Evolutionary conservation across 2,329 filamentous ascomycete genomes (phyloP), one percentile per base, ranked within the genome.

Genomic region (Pestalotiopsis sp.): DNA sequence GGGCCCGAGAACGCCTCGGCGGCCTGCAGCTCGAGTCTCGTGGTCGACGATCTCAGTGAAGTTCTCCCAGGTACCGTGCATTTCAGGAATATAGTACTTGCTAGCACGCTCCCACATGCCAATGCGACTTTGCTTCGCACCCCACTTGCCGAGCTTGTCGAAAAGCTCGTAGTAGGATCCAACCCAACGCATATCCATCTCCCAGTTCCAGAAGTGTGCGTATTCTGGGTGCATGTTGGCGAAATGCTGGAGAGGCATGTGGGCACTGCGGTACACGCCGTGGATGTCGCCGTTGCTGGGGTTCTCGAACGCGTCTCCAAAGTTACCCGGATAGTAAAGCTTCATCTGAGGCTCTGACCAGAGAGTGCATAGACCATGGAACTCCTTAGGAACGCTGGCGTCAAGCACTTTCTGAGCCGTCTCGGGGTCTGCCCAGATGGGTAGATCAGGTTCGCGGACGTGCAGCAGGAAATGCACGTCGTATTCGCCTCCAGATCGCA

Each of bases 261-360:
- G 88, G 2, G 87, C 84, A 45, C 86, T 88, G 63, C 92, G 87
- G 79, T 92, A 92, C 64, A 93, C 90, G 3, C 92, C 90, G 63
- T 92, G 90, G 36, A 93, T 84, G 66, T 88, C 86, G 14, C 82
- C 84, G 71, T 87, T 80, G 68, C 84, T 85, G 6, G 86, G 86
- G 75, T 88, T 88, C 67, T 86, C 83, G 74, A 91, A 89, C 1
- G 90, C 88, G 59, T 91, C 88, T 73, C 92, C 90, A n/a, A 94
- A 91, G 56, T 89, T 87, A 1, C 88, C 88, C 70, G 87, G 79
- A 76, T 97, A 97, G 78, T 93, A 90, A 68, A 95, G 85, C 68
- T 87, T 86, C 92, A 97, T 95, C 79, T 95, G 93, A 66, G 89
- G 86, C 78, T 96, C 93, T 2, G 93, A 94, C 94, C 94, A 97